Conservation (phyloP, 2,329 filamentous ascomycete species). For the Gaeumannomyces sp. region DNA sequence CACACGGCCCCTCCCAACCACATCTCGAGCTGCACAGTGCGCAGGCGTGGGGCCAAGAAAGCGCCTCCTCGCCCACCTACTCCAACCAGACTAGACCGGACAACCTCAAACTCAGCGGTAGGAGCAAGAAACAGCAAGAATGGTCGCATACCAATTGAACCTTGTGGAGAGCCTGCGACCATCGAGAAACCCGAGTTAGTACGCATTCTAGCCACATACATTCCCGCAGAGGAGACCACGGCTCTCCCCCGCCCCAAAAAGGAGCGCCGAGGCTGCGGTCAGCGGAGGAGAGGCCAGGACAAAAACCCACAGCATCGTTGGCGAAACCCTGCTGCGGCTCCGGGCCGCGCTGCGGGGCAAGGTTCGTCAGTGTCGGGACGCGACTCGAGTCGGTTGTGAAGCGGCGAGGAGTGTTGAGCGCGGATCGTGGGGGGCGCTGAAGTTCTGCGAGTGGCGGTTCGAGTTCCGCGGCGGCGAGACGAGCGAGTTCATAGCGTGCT, state of each 20-base stretch:
- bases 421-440: conserved; percentile 53
- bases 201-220: conserved; percentile 4
- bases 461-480: conserved; percentile 65
- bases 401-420: conserved; percentile 74
- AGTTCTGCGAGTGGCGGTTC: conserved; percentile 52
- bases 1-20: background rate
- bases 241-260: background rate
- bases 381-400: conserved; percentile 90
- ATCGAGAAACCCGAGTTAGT: conserved; percentile 3
- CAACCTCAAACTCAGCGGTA: background rate
- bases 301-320: conserved; percentile 17
- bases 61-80: too few relatives aligned
- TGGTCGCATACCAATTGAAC: conserved; percentile 64
- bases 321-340: conserved; percentile 40
- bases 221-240: background rate
- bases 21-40: background rate
- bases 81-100: background rate
- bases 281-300: background rate
- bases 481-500: conserved; percentile 62
- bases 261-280: conserved; percentile 1
- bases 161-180: conserved; percentile 57
- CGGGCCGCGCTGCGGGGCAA: conserved; percentile 46
- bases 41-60: too few relatives aligned
- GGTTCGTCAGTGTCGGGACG: conserved; percentile 63
- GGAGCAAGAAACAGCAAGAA: conserved; percentile 6